These are phyloP conservation scores for Gonapodya sp. DNA, from an alignment of 192 early-diverging fungal species.

Conservation along the genomic window DNA sequence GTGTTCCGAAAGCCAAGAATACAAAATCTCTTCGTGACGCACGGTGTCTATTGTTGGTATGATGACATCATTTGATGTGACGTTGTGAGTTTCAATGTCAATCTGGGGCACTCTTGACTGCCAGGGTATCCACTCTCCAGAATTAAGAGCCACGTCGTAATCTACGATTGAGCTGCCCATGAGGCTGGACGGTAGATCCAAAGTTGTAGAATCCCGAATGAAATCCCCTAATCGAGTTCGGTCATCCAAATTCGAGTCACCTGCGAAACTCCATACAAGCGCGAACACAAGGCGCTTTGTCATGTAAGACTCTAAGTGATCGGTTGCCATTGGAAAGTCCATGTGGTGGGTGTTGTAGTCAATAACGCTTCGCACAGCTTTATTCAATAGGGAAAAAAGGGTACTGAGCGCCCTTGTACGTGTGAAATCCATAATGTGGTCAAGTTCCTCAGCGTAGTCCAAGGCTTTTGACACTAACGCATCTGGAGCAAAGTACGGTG, in stretches of 20 bases:
- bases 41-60: constrained; percentile 98
- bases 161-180: constrained; percentile 61
- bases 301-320: constrained; percentile 68
- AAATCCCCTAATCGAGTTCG: constrained; percentile 71
- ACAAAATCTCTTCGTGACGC: constrained; percentile 90
- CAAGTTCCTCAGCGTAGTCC: constrained; percentile 52
- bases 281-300: constrained; percentile 72
- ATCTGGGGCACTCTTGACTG: constrained; percentile 75
- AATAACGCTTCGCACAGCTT: constrained; percentile 67
- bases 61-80: constrained; percentile 84
- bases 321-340: constrained; percentile 85
- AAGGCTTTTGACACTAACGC: constrained; percentile 68
- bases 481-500: constrained; percentile 58
- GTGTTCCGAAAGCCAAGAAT: constrained; percentile 92
- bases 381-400: constrained; percentile 86
- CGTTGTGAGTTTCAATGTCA: constrained; percentile 90
- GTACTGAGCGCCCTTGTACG: constrained; percentile 68
- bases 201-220: constrained; percentile 59
- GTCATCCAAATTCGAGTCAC: constrained; percentile 66
- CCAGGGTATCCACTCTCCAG: constrained; percentile 89
- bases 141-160: constrained; percentile 72
- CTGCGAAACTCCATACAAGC: constrained; percentile 92
- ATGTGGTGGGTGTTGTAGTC: constrained; percentile 86
- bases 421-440: constrained; percentile 99
- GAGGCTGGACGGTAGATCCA: constrained; percentile 56